Conservation (phyloP, 2,329 filamentous ascomycete species). For the Tolypocladium guangdongense region DNA sequence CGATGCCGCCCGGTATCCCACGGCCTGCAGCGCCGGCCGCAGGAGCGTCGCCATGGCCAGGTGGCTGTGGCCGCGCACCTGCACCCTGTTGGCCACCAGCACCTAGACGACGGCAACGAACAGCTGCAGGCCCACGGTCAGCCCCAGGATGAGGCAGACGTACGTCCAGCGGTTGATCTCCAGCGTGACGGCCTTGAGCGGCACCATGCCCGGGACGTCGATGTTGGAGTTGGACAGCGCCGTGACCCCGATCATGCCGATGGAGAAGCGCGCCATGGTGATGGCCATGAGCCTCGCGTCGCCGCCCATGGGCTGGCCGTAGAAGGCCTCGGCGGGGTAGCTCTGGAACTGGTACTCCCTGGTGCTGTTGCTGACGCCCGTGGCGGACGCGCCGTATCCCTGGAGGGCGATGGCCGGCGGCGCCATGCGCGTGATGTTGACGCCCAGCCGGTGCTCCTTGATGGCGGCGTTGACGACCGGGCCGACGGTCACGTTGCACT, state of each 20-base stretch:
- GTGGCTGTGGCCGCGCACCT: conserved; percentile 14
- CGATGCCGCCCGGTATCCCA: conserved; percentile 5
- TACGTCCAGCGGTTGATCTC: conserved; percentile 20
- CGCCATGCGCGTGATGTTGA: conserved; percentile 21
- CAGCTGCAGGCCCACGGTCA: conserved; percentile 20
- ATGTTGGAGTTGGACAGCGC: conserved; percentile 18
- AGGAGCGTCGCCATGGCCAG: conserved; percentile 10
- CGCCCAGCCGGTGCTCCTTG: conserved; percentile 23
- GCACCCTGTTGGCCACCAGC: conserved; percentile 14
- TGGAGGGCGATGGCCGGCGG: conserved; percentile 28
- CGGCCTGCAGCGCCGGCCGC: conserved; percentile 7
- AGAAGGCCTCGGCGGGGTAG: conserved; percentile 29
- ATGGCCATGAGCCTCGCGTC: conserved; percentile 20
- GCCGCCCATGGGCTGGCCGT: conserved; percentile 22
- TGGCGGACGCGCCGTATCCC: conserved; percentile 20
- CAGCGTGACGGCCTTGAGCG: conserved; percentile 18
- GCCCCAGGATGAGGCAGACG: conserved; percentile 19
- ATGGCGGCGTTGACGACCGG: conserved; percentile 21
- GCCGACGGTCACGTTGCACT: conserved; percentile 25
- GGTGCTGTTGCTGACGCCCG: conserved; percentile 11
- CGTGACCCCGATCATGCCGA: conserved; percentile 22
- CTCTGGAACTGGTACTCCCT: conserved; percentile 22
- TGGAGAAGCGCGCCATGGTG: conserved; percentile 22
- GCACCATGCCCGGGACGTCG: conserved; percentile 15
- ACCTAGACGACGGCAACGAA: conserved; percentile 12